phyloP scores from a whole-genome alignment of 2,329 filamentous ascomycete species.

The Taxawa tesnikishii region DNA sequence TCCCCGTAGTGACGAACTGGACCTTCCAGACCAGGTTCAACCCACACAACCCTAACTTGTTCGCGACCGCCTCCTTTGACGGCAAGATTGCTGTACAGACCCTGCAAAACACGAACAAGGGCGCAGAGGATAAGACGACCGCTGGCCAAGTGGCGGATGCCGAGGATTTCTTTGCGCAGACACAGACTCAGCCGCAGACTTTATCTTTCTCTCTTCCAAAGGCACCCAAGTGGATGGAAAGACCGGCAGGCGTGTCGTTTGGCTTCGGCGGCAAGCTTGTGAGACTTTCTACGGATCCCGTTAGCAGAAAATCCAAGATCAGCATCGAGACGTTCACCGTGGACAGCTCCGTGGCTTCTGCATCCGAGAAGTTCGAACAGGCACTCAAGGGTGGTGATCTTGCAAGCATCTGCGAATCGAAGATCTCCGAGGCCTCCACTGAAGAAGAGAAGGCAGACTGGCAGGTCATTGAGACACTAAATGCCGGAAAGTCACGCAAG shows the following conservation, averaged over 20 bases:
- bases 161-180: constrained; percentile 93
- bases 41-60: constrained; percentile 80
- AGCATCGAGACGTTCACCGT: constrained; percentile 79
- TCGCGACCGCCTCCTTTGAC: constrained; percentile 92
- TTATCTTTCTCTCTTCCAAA: constrained; percentile 78
- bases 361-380: constrained; percentile 78
- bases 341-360: constrained; percentile 71
- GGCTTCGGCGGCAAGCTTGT: constrained; percentile 92
- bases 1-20: constrained; percentile 98
- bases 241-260: constrained; percentile 77
- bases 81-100: constrained; percentile 92
- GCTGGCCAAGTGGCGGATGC: constrained; percentile 61
- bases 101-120: constrained; percentile 80
- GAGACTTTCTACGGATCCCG: constrained; percentile 56
- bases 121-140: constrained; percentile 50
- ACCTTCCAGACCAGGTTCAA: constrained; percentile 94
- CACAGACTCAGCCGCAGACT: constrained; percentile 80
- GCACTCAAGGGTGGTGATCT: constrained; percentile 70
- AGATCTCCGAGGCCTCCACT: constrained; percentile 60
- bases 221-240: constrained; percentile 81
- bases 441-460: constrained; percentile 95
- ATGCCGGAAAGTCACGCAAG: constrained; percentile 72
- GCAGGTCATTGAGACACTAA: constrained; percentile 83
- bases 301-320: constrained; percentile 57
- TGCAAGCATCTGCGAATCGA: constrained; percentile 63